Conservation (phyloP, 768 basidiomycete species). For the Flagelloscypha sp. region DNA sequence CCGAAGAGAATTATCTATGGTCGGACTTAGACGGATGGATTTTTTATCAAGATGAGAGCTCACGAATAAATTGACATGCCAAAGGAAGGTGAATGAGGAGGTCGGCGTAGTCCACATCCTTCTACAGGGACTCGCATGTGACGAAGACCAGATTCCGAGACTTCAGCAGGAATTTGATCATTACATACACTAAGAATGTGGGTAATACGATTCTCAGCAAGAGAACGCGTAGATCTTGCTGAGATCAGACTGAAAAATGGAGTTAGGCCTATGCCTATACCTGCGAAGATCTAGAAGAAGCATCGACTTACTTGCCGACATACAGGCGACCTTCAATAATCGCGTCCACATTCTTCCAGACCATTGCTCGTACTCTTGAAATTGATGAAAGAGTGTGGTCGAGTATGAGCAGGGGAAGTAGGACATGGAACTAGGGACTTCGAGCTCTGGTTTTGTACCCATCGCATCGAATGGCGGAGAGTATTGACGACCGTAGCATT, state of each 20-base stretch:
- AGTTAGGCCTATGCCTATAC: slow-evolving; percentile 10
- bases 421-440: no score
- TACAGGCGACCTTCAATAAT: slow-evolving; percentile 59
- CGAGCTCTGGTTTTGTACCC: no score
- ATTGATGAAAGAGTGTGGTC: no score
- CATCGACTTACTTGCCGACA: slow-evolving; percentile 60
- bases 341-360: slow-evolving; percentile 61
- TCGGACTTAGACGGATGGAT: no score
- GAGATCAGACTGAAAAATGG: slow-evolving; percentile 47
- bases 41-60: no score
- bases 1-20: slow-evolving; percentile 48
- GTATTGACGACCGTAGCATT: no score
- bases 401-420: no score
- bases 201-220: slow-evolving; percentile 68
- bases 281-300: slow-evolving; percentile 14
- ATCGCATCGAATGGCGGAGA: no score
- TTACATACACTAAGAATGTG: slow-evolving; percentile 74
- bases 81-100: slow-evolving; percentile 58
- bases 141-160: slow-evolving; percentile 57
- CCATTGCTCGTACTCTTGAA: no score
- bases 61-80: slow-evolving; percentile 61
- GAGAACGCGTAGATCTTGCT: slow-evolving; percentile 60
- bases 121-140: slow-evolving; percentile 68
- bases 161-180: slow-evolving; percentile 64
- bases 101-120: slow-evolving; percentile 63